A percentile compares a stretch with the other conserved stretches of the same genome.
Evolutionary conservation across 2,329 filamentous ascomycete species (phyloP).

Genomic region (Neonectria magnoliae): DNA sequence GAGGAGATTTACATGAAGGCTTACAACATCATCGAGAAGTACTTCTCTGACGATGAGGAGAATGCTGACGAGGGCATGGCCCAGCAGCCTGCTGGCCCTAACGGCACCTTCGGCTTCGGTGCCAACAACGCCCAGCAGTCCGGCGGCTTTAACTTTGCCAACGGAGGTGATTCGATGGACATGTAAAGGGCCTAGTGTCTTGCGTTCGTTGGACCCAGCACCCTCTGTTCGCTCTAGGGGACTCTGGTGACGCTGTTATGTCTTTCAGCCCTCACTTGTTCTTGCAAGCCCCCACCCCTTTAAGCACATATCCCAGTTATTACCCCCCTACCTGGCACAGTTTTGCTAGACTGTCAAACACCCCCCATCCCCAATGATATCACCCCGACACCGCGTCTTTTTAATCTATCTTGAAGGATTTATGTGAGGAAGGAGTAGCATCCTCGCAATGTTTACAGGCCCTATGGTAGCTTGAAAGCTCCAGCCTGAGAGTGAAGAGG

Average conservation of each 20-base stretch:
- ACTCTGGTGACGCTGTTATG: neutral
- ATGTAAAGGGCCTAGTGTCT: slow-evolving; percentile 60
- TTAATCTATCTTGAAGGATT: slow-evolving; percentile 52
- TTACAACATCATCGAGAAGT: slow-evolving; percentile 99
- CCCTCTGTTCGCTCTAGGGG: neutral
- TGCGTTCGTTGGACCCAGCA: slow-evolving; percentile 15
- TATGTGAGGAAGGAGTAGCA: slow-evolving; percentile 43
- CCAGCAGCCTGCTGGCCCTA: slow-evolving; percentile 69
- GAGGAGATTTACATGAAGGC: slow-evolving; percentile 99
- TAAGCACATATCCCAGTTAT: slow-evolving; percentile 39
- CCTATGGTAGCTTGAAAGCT: slow-evolving; percentile 74
- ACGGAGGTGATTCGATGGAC: slow-evolving; percentile 71
- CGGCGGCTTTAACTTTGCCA: slow-evolving; percentile 94
- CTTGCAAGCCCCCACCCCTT: slow-evolving; percentile 31
- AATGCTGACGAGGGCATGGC: slow-evolving; percentile 85
- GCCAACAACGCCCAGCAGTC: slow-evolving; percentile 70
- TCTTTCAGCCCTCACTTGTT: slow-evolving; percentile 13
- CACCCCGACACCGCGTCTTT: slow-evolving; percentile 47
- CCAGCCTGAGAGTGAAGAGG: slow-evolving; percentile 60
- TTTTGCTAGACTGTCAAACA: slow-evolving; percentile 39
- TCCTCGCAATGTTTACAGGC: slow-evolving; percentile 52
- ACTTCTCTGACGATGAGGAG: slow-evolving; percentile 98
- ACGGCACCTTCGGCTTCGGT: slow-evolving; percentile 84
- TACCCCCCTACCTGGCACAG: slow-evolving; percentile 36
- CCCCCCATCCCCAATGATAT: slow-evolving; percentile 44